Evolutionary conservation across 345 rosid species (phyloP).

Genomic region (Reutealis trisperma): DNA sequence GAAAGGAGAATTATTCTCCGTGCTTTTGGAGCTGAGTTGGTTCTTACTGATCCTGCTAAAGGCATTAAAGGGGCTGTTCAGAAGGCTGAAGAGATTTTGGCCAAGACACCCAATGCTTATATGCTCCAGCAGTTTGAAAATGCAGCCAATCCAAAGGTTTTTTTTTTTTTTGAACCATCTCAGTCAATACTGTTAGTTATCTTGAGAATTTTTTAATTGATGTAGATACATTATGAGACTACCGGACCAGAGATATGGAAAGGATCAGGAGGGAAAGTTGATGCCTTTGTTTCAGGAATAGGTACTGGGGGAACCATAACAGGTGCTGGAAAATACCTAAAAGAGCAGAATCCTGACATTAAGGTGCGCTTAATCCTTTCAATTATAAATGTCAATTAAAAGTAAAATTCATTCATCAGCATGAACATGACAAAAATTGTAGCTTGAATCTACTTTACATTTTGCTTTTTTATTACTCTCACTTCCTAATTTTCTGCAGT

Average conservation of each 20-base stretch:
- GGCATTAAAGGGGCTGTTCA: conserved; percentile 96
- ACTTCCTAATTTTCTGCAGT: conserved; percentile 40
- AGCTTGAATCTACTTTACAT: not conserved
- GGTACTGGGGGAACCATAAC: conserved; percentile 97
- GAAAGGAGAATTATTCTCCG: conserved; percentile 92
- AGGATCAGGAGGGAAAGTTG: conserved; percentile 76
- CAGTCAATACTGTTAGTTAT: not conserved
- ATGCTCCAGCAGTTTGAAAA: conserved; percentile 94
- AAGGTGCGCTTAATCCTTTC: conserved; percentile 44
- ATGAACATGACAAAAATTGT: not conserved
- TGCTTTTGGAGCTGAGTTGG: conserved; percentile 89
- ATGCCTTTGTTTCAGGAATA: conserved; percentile 86
- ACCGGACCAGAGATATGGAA: conserved; percentile 97
- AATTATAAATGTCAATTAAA: not conserved
- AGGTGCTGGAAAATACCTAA: conserved; percentile 82
- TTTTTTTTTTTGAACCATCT: not conserved
- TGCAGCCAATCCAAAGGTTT: conserved; percentile 87
- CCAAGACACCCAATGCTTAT: conserved; percentile 73
- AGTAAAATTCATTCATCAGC: not conserved
- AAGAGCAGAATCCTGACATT: conserved; percentile 69
- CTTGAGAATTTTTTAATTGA: not conserved
- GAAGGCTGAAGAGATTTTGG: conserved; percentile 84
- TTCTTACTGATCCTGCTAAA: conserved; percentile 82
- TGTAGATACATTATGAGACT: conserved; percentile 82
- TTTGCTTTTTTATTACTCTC: not conserved